Percentiles rank a stretch among this genome's conserved stretches.
These are phyloP conservation scores for Colletotrichum liaoningense DNA, from an alignment of 2,329 filamentous ascomycete species.

Conservation along the genomic window DNA sequence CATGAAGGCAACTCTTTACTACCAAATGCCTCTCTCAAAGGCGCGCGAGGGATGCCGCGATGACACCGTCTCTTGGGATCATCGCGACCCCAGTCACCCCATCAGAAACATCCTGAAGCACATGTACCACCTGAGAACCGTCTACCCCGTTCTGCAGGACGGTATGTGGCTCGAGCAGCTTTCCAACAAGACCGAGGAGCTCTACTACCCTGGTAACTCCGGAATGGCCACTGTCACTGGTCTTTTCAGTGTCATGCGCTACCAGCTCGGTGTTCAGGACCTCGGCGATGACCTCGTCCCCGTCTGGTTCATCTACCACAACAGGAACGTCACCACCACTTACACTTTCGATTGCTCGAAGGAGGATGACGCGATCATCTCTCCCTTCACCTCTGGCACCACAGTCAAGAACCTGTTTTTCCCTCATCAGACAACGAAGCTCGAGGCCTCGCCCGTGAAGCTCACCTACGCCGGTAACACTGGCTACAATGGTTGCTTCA, in stretches of 20 bases:
- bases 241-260: slow-evolving; percentile 70
- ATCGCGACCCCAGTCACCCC: slow-evolving; percentile 71
- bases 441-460: slow-evolving; percentile 56
- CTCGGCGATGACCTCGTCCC: slow-evolving; percentile 60
- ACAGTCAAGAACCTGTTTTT: slow-evolving; percentile 73
- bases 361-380: slow-evolving; percentile 60
- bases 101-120: slow-evolving; percentile 70
- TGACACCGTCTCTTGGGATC: slow-evolving; percentile 67
- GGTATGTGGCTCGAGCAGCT: slow-evolving; percentile 66
- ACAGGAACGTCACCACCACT: slow-evolving; percentile 57
- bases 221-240: slow-evolving; percentile 65
- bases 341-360: slow-evolving; percentile 67
- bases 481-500: slow-evolving; percentile 66
- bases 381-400: slow-evolving; percentile 65
- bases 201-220: slow-evolving; percentile 62
- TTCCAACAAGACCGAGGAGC: slow-evolving; percentile 63
- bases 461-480: slow-evolving; percentile 60
- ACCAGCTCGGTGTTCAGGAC: slow-evolving; percentile 48
- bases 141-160: slow-evolving; percentile 70
- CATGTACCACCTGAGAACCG: slow-evolving; percentile 69
- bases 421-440: slow-evolving; percentile 66
- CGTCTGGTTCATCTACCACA: slow-evolving; percentile 66
- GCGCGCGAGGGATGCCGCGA: slow-evolving; percentile 67
- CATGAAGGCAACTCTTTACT: slow-evolving; percentile 66
- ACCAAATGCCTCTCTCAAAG: slow-evolving; percentile 66